Evolutionary conservation across 139 green algal genomes (phyloP).

Genomic region (Micractinium sp.): DNA sequence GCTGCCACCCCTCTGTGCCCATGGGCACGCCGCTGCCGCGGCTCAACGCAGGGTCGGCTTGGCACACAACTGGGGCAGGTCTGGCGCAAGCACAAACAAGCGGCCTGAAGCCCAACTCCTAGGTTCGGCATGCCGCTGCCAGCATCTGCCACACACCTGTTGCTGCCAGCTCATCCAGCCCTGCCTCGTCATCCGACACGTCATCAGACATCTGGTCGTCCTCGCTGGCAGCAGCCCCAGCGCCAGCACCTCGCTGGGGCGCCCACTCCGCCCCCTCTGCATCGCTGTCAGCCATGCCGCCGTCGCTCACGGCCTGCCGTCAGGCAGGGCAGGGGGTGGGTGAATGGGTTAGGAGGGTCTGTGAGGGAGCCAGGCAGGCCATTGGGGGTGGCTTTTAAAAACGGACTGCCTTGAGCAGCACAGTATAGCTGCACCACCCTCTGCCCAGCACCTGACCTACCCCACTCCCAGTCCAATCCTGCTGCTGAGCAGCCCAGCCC

Average conservation of each 20-base stretch:
- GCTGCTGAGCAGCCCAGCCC: too few species aligned
- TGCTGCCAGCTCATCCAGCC: slow-evolving; percentile 28
- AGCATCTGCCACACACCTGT: slow-evolving; percentile 13
- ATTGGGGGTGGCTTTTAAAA: not conserved
- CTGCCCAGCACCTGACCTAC: not conserved
- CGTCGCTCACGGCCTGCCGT: not conserved
- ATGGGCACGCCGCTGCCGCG: too few species aligned
- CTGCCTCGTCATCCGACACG: not conserved
- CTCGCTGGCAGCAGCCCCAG: not conserved
- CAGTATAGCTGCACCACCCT: not conserved
- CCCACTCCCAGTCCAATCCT: not conserved
- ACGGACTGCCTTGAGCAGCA: too few species aligned
- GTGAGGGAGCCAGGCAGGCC: too few species aligned
- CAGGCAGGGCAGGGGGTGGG: too few species aligned
- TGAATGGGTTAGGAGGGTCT: not conserved
- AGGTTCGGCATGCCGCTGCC: not conserved
- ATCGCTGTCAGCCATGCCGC: not conserved
- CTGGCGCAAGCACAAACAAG: not conserved
- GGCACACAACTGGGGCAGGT: not conserved
- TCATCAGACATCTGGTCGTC: slow-evolving; percentile 18
- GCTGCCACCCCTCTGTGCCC: too few species aligned
- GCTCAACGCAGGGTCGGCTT: too few species aligned
- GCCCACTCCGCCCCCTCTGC: slow-evolving; percentile 15
- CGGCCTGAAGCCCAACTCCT: not conserved
- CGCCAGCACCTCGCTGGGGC: not conserved